These are phyloP conservation scores for Graphilbum sp. DNA, from an alignment of 2,329 filamentous ascomycete species.

Conservation along the genomic window DNA sequence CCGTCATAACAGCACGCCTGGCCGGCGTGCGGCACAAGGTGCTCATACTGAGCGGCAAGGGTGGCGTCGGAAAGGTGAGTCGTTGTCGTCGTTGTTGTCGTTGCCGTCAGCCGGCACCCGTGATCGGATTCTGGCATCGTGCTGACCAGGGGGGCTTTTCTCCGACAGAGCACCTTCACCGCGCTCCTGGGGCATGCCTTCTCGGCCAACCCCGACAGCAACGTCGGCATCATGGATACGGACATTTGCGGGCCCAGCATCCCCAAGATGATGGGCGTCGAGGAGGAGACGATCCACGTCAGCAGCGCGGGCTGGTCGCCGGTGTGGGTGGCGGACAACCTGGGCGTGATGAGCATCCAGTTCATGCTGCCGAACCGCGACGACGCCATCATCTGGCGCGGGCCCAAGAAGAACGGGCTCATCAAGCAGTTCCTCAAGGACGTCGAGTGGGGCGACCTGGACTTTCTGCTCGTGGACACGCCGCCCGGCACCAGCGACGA, in stretches of 20 bases:
- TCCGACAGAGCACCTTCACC: slow-evolving; percentile 48
- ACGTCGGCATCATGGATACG: slow-evolving; percentile 92
- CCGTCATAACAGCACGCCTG: slow-evolving; percentile 71
- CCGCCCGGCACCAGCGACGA: slow-evolving; percentile 92
- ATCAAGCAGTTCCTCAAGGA: slow-evolving; percentile 98
- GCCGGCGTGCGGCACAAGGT: slow-evolving; percentile 79
- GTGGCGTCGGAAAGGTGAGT: slow-evolving; percentile 73
- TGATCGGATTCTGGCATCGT: too few species aligned
- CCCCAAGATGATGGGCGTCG: slow-evolving; percentile 98
- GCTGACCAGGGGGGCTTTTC: slow-evolving; percentile 86
- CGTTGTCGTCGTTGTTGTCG: too few species aligned
- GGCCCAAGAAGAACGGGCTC: slow-evolving; percentile 94
- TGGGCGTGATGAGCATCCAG: slow-evolving; percentile 93
- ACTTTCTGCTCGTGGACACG: slow-evolving; percentile 87
- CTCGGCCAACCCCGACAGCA: slow-evolving; percentile 64
- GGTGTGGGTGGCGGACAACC: slow-evolving; percentile 87
- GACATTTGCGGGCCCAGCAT: slow-evolving; percentile 95
- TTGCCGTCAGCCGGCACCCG: too few species aligned
- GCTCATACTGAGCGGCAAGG: slow-evolving; percentile 83
- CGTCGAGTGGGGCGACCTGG: slow-evolving; percentile 91
- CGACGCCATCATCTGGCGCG: slow-evolving; percentile 93
- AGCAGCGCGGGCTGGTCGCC: slow-evolving; percentile 82
- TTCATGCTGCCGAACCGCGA: slow-evolving; percentile 93
- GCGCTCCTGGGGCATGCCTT: slow-evolving; percentile 52
- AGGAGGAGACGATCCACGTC: slow-evolving; percentile 83